Base-by-base conservation (phyloP, 2,329 filamentous ascomycete genomes). In the Stemphylium beticola region DNA sequence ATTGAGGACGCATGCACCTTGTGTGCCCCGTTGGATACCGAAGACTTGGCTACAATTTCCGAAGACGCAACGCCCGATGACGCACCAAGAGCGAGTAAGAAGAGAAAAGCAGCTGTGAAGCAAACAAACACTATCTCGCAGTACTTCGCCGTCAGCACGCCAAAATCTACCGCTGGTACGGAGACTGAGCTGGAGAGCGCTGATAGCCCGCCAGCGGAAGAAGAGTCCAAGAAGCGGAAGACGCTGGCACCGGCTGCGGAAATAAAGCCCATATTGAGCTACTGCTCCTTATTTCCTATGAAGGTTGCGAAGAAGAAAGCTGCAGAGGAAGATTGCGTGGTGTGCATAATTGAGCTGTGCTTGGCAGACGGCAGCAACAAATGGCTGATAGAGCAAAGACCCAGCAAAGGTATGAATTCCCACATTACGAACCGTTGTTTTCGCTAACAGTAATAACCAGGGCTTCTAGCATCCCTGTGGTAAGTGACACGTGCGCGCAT, bases 331-430 rank as follows among this genome's bases (percentile, higher is more conserved):
- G 66, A 72, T 7, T 71, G 66, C 38, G 59, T 66, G 1, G 71
- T 76, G 2, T 75, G 73, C 39, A 57, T 76, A 7, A 49, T 75
- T 36, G 65, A 72, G 45, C 41, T 64, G 11, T 24, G 38, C 26
- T 18, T 41, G 5, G 22, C 52, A 11, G 47, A 60, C 11, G 57
- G 56, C 0, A 44, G 43, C 3, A 68, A 63, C 47, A 69, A 66
- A 40, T 76, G 68, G 66, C 58, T 76, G 2, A 74, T 75, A 26
- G 71, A 75, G 43, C 68, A 76, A 40, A 59, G 73, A 38, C 73
- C 73, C 11, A 68, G 67, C 8, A 74, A 72, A 67, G 69, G 70
- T 70, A 55, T 41, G 62, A 15, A 17, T 4, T 47, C n/a, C 14
- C 36, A 17, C 14, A 49, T 31, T 36, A 22, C 32, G 3, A 37